Conservation (phyloP, 352 stramenopile species). For the Phytophthora cactorum region DNA sequence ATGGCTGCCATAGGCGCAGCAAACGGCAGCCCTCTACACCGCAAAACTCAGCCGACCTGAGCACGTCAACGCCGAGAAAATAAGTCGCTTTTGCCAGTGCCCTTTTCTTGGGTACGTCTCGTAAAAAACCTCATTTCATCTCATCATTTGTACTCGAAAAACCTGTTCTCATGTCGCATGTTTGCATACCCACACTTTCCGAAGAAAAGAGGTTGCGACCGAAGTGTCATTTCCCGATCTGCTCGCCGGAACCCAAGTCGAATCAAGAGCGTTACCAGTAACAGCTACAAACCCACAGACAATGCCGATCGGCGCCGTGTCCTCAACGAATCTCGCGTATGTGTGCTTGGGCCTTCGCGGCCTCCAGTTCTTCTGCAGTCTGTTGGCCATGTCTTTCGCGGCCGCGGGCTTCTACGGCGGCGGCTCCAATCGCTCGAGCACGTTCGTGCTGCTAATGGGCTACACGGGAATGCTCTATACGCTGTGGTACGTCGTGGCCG, state of each 20-base stretch:
- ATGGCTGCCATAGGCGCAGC: neutral
- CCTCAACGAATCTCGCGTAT: conserved; percentile 38
- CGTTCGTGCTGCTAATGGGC: conserved; percentile 64
- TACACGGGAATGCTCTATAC: conserved; percentile 72
- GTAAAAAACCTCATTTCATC: conserved; percentile 17
- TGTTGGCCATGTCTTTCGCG: conserved; percentile 58
- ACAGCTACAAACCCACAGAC: neutral
- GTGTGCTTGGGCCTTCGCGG: conserved; percentile 43
- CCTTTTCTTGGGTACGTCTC: conserved; percentile 25
- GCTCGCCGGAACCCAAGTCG: conserved; percentile 6
- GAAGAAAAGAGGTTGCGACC: neutral
- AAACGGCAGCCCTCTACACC: neutral
- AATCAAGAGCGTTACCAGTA: neutral
- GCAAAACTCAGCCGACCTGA: neutral
- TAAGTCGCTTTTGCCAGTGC: conserved; percentile 34
- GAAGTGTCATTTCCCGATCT: conserved; percentile 28
- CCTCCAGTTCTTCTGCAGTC: conserved; percentile 62
- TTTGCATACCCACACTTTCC: conserved; percentile 4
- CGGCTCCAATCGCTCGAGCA: conserved; percentile 33
- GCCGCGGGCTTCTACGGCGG: conserved; percentile 38
- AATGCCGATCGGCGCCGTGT: conserved; percentile 29
- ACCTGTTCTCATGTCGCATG: conserved; percentile 22
- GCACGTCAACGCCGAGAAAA: conserved; percentile 9
- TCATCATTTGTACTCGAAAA: conserved; percentile 9
- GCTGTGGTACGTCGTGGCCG: conserved; percentile 50